Conservation (phyloP, 805 yeast species). For the Sugiyamaella lignohabitans region DNA sequence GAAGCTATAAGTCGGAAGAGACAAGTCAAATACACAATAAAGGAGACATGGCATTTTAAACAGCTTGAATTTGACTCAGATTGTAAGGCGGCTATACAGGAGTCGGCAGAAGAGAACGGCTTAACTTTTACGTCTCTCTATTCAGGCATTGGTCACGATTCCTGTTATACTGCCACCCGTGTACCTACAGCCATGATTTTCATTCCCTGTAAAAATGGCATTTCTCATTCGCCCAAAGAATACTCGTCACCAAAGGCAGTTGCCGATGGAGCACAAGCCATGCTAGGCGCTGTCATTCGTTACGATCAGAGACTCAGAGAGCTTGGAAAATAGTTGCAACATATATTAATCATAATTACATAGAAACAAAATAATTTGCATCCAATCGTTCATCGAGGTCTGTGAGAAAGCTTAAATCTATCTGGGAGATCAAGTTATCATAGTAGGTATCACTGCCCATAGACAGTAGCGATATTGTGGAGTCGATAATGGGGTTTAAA, state of each 20-base stretch:
- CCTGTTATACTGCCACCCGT: conserved; percentile 49
- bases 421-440: conserved; percentile 12
- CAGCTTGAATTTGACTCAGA: conserved; percentile 52
- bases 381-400: not conserved
- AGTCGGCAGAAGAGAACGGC: conserved; percentile 38
- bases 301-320: conserved; percentile 29
- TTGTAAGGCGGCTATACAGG: conserved; percentile 46
- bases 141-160: conserved; percentile 73
- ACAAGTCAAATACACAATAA: conserved; percentile 30
- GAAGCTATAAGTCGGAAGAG: conserved; percentile 31
- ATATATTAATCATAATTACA: not conserved
- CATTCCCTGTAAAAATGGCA: conserved; percentile 61
- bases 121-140: conserved; percentile 14
- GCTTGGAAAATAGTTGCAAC: not conserved
- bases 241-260: conserved; percentile 59
- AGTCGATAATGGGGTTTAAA: conserved; percentile 6
- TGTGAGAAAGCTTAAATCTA: conserved; percentile 11
- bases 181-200: conserved; percentile 72
- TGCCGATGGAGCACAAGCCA: conserved; percentile 52
- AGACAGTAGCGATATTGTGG: conserved; percentile 13
- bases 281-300: conserved; percentile 45
- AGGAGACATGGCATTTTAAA: conserved; percentile 43
- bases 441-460: conserved; percentile 15
- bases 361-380: not conserved
- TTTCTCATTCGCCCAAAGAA: conserved; percentile 62